These are phyloP conservation scores for Ophiobolus disseminans DNA, from an alignment of 2,329 filamentous ascomycete species.

Conservation along the genomic window DNA sequence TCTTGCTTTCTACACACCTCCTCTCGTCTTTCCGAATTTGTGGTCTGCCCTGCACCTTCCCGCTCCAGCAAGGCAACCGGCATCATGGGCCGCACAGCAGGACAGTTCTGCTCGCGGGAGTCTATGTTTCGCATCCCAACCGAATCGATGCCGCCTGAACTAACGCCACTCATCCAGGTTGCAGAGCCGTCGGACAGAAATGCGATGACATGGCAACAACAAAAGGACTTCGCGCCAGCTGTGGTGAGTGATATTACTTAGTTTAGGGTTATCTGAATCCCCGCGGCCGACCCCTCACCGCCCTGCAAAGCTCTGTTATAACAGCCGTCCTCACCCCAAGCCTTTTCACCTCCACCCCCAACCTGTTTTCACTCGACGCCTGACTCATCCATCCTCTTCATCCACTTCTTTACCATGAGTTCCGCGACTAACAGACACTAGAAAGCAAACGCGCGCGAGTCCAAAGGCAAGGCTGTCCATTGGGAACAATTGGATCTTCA, in stretches of 20 bases:
- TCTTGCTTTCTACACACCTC: background rate
- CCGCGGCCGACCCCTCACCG: background rate
- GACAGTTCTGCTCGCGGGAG: background rate
- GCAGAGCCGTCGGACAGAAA: conserved; percentile 1
- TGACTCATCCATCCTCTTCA: background rate
- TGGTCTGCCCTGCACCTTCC: background rate
- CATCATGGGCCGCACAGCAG: background rate
- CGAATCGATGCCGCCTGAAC: background rate
- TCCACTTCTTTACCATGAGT: too few species aligned
- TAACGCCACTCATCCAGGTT: background rate
- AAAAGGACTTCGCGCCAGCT: conserved; percentile 12
- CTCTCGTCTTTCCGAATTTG: background rate
- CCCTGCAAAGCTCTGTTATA: too few species aligned
- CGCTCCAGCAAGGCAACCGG: background rate
- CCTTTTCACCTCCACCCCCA: background rate
- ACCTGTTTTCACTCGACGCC: background rate
- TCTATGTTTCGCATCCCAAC: background rate
- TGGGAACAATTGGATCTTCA: conserved; percentile 8
- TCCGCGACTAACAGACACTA: conserved; percentile 13
- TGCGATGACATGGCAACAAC: conserved; percentile 29
- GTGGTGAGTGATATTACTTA: conserved; percentile 22
- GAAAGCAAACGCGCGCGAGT: conserved; percentile 8
- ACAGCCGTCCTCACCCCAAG: too few species aligned
- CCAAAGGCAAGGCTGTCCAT: conserved; percentile 1
- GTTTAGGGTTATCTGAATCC: background rate